Evolutionary conservation across 208 protist genomes (phyloP).

Genomic region (Trypanosoma congolense): DNA sequence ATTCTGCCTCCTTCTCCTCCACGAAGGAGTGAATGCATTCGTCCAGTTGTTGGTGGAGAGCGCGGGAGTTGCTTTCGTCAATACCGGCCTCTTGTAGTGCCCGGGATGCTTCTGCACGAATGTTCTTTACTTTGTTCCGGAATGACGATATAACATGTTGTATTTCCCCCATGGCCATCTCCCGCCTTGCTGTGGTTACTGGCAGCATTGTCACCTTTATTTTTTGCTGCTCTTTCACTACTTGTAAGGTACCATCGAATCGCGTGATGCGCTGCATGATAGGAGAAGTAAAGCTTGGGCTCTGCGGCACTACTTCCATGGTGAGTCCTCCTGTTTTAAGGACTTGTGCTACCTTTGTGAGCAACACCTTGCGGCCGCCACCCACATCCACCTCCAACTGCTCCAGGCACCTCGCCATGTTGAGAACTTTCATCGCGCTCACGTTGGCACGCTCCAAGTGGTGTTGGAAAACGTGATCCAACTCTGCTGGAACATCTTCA

Average conservation of each 20-base stretch:
- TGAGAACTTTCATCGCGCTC: slow-evolving; percentile 80
- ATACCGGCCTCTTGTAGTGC: slow-evolving; percentile 62
- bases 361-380: slow-evolving; percentile 51
- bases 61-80: slow-evolving; percentile 49
- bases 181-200: slow-evolving; percentile 66
- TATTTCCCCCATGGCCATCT: slow-evolving; percentile 60
- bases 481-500: slow-evolving; percentile 73
- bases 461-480: slow-evolving; percentile 54
- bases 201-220: slow-evolving; percentile 64
- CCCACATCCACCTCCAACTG: slow-evolving; percentile 65
- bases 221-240: slow-evolving; percentile 66
- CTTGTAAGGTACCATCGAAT: slow-evolving; percentile 67
- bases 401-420: slow-evolving; percentile 87
- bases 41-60: slow-evolving; percentile 56
- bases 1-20: slow-evolving; percentile 67
- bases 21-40: slow-evolving; percentile 50
- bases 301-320: slow-evolving; percentile 67
- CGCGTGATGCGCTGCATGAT: slow-evolving; percentile 69
- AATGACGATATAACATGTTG: slow-evolving; percentile 36
- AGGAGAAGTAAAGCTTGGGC: slow-evolving; percentile 34
- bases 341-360: slow-evolving; percentile 73
- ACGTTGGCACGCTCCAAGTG: slow-evolving; percentile 70
- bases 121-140: slow-evolving; percentile 49
- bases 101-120: slow-evolving; percentile 49
- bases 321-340: slow-evolving; percentile 55